These are phyloP conservation scores for Apiospora sp. DNA, from an alignment of 2,329 filamentous ascomycete genomes.

Conservation along the genomic window DNA sequence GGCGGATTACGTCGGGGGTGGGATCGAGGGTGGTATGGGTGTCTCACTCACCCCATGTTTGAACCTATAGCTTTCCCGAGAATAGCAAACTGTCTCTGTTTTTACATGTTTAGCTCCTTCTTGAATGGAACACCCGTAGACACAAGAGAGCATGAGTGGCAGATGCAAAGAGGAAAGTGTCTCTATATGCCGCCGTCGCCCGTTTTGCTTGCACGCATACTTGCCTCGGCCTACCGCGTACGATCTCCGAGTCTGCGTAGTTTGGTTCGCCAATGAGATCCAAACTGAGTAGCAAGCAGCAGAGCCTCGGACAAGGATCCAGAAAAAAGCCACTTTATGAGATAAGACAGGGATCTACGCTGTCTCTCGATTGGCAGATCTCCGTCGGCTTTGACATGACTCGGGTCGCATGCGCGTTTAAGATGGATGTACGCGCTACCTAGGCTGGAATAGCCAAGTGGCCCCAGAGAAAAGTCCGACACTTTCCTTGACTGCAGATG, in stretches of 20 bases:
- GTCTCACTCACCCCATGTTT: slow-evolving; percentile 2
- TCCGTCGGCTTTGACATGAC: slow-evolving; percentile 2
- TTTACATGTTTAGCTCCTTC: too few relatives aligned
- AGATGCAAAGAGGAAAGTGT: neutral
- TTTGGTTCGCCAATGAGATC: slow-evolving; percentile 5
- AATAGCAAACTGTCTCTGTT: neutral
- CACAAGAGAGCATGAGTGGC: neutral
- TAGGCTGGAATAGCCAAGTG: neutral
- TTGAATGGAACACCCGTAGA: neutral
- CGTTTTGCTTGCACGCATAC: neutral
- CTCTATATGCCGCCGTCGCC: neutral
- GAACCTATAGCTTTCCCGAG: neutral
- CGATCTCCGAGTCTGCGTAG: neutral
- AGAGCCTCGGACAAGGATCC: slow-evolving; percentile 12
- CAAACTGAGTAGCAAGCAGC: neutral
- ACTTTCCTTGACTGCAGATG: neutral
- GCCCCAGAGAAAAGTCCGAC: neutral
- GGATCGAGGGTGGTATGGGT: neutral
- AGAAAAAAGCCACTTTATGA: neutral
- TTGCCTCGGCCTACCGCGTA: neutral
- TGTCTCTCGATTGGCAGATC: slow-evolving; percentile 11
- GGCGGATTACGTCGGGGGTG: slow-evolving; percentile 9
- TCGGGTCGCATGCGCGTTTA: slow-evolving; percentile 6
- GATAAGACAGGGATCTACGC: neutral
- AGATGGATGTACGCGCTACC: neutral